Evolutionary conservation across 1,284 basidiomycete species (phyloP).

Genomic region (Apiotrichum mycotoxinovorans): DNA sequence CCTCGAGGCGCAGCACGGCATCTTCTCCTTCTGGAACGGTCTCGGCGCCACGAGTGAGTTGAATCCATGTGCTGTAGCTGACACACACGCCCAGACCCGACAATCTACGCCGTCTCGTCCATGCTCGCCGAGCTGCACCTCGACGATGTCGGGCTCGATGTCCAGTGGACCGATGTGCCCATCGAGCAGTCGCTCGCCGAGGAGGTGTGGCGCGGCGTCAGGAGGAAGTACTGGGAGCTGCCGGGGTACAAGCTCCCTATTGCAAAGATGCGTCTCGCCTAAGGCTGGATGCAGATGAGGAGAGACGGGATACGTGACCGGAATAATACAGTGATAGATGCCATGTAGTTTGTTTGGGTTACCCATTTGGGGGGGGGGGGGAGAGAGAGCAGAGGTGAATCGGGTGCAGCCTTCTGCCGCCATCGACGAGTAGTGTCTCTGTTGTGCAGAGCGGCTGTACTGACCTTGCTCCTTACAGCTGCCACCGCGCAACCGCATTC

Average conservation of each 20-base stretch:
- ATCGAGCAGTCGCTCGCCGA: conserved; percentile 46
- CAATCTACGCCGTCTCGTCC: conserved; percentile 90
- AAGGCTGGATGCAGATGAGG: background rate
- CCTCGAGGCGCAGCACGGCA: conserved; percentile 67
- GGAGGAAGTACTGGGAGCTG: conserved; percentile 49
- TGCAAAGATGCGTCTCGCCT: conserved; percentile 34
- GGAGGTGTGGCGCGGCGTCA: conserved; percentile 50
- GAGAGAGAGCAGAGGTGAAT: no score
- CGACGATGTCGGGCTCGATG: conserved; percentile 63
- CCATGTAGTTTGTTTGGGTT: no score
- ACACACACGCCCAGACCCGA: conserved; percentile 59
- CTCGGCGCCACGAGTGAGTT: conserved; percentile 84
- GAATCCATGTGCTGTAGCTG: background rate
- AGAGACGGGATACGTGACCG: background rate
- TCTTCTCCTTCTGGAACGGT: conserved; percentile 97
- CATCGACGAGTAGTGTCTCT: no score
- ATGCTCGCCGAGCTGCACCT: conserved; percentile 82
- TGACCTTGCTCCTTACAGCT: no score
- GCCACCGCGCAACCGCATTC: no score
- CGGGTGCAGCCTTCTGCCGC: no score
- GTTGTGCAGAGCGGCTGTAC: no score
- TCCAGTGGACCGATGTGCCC: conserved; percentile 47
- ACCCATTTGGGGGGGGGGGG: no score
- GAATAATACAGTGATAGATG: background rate
- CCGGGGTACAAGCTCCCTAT: conserved; percentile 48